phyloP scores from a whole-genome alignment of 306 rosid genomes.

The Prinsepia uniflora region DNA sequence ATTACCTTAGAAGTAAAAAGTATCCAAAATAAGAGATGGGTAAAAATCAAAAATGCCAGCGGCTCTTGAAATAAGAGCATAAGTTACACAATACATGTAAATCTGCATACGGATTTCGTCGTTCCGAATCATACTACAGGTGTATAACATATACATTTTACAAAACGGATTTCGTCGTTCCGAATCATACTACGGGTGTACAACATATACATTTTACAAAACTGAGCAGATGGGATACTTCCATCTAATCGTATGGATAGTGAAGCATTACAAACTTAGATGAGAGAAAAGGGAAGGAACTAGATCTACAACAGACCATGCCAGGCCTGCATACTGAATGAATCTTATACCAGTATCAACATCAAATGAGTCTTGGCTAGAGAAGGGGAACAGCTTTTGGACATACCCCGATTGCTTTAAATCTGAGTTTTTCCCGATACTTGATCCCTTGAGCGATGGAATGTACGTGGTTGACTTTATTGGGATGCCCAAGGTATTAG shows the following conservation, averaged over 20 bases:
- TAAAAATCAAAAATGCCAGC: neutral
- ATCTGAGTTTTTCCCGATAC: conserved; percentile 37
- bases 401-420: conserved; percentile 45
- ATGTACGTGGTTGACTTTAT: conserved; percentile 72
- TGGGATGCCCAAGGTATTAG: conserved; percentile 76
- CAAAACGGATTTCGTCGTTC: conserved; percentile 17
- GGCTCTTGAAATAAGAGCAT: neutral
- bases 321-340: conserved; percentile 84
- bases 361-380: conserved; percentile 52
- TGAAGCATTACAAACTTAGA: conserved; percentile 43
- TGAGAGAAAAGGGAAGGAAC: conserved; percentile 74
- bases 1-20: too few relatives aligned
- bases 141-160: conserved; percentile 10
- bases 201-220: conserved; percentile 26
- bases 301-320: conserved; percentile 92
- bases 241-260: conserved; percentile 8
- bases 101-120: neutral
- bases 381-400: conserved; percentile 47
- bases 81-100: neutral
- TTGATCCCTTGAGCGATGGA: conserved; percentile 46
- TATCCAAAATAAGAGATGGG: too few relatives aligned
- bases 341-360: conserved; percentile 89
- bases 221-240: neutral
- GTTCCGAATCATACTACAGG: neutral
- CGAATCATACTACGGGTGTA: neutral